These are phyloP conservation scores for Globisporangium cederbergense DNA, from an alignment of 352 stramenopile species.

Conservation along the genomic window DNA sequence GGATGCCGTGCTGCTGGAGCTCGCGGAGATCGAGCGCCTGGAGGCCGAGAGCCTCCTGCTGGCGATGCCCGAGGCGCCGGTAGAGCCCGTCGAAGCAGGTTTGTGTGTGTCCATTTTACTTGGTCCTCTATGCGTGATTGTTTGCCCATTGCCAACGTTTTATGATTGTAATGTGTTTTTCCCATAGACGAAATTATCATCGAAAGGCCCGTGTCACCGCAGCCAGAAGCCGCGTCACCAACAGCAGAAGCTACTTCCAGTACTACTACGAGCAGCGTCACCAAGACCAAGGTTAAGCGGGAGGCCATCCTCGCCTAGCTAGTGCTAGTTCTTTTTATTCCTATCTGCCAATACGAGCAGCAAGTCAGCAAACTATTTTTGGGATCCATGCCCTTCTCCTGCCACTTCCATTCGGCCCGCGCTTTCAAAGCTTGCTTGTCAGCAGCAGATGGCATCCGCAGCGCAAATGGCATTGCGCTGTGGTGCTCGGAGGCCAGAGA, in stretches of 20 bases:
- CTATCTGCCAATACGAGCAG: background rate
- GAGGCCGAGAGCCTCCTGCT: slow-evolving; percentile 54
- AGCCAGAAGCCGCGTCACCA: background rate
- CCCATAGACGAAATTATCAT: background rate
- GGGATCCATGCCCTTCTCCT: background rate
- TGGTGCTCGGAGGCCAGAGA: too few relatives aligned
- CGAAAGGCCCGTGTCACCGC: background rate
- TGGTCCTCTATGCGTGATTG: background rate
- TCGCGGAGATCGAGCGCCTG: slow-evolving; percentile 79
- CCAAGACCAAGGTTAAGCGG: slow-evolving; percentile 9
- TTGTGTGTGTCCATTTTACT: background rate
- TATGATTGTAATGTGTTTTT: background rate
- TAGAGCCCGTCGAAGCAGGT: slow-evolving; percentile 39
- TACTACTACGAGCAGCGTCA: slow-evolving; percentile 1
- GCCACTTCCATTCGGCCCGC: background rate
- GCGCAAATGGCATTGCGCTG: too few relatives aligned
- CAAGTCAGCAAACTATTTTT: background rate
- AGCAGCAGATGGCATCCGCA: too few relatives aligned
- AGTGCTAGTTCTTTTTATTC: slow-evolving; percentile 3
- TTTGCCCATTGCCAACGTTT: background rate
- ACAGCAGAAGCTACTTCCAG: background rate
- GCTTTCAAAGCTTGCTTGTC: too few relatives aligned
- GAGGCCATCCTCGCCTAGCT: slow-evolving; percentile 16
- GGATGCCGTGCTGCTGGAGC: slow-evolving; percentile 78
- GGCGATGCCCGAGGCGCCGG: slow-evolving; percentile 61